Conservation (phyloP, 805 yeast species). For the Zygoascus tannicola region DNA sequence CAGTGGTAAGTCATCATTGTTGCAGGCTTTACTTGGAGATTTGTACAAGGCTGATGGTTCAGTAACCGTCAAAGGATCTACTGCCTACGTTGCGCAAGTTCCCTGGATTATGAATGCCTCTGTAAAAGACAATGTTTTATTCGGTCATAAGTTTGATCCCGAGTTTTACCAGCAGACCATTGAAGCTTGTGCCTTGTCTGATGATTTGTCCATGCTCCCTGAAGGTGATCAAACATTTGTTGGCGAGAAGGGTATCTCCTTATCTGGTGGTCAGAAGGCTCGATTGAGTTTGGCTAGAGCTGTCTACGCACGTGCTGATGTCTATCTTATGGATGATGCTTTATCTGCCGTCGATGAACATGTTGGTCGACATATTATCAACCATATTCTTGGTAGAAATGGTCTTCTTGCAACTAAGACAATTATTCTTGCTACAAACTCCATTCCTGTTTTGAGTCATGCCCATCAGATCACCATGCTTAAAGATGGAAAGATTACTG, state of each 20-base stretch:
- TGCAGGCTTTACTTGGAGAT: slow-evolving; percentile 78
- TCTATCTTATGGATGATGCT: slow-evolving; percentile 67
- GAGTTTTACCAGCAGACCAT: slow-evolving; percentile 45
- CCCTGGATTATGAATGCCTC: slow-evolving; percentile 98
- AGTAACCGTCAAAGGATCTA: slow-evolving; percentile 60
- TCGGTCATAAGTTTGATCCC: slow-evolving; percentile 50
- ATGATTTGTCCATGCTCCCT: slow-evolving; percentile 56
- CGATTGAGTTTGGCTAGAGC: slow-evolving; percentile 73
- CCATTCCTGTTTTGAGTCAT: slow-evolving; percentile 67
- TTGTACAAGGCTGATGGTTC: slow-evolving; percentile 66
- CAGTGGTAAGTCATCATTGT: slow-evolving; percentile 74
- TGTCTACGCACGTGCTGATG: slow-evolving; percentile 59
- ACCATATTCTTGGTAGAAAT: slow-evolving; percentile 65
- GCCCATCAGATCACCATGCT: slow-evolving; percentile 66
- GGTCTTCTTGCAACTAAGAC: slow-evolving; percentile 72
- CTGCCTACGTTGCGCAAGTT: slow-evolving; percentile 83
- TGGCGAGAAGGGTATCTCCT: slow-evolving; percentile 77
- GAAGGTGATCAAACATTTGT: slow-evolving; percentile 74
- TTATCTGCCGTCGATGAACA: slow-evolving; percentile 80
- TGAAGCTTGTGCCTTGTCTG: slow-evolving; percentile 54
- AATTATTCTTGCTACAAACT: slow-evolving; percentile 76
- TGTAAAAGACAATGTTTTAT: slow-evolving; percentile 64
- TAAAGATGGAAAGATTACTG: slow-evolving; percentile 37
- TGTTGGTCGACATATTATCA: slow-evolving; percentile 73
- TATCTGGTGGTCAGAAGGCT: slow-evolving; percentile 88